Percentiles rank a stretch among this genome's conserved stretches.
phyloP scores from a whole-genome alignment of 1,284 basidiomycete species.

The Exsudoporus floridanus region DNA sequence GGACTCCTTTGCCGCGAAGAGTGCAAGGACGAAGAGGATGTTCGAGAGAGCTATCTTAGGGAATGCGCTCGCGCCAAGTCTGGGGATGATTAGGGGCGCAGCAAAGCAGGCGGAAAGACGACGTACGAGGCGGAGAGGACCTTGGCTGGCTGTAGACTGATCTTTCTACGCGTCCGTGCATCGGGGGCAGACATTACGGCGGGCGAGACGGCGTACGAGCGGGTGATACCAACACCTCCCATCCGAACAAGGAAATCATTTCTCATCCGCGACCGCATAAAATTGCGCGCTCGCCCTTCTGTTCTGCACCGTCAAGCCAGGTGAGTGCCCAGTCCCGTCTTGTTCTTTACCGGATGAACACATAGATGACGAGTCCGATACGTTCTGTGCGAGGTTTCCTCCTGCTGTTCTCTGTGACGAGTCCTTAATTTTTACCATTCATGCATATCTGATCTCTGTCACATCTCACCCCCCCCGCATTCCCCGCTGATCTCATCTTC shows the following conservation, averaged over 20 bases:
- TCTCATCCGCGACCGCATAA: constrained; percentile 21
- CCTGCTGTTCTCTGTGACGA: constrained; percentile 60
- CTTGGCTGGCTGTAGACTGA: constrained; percentile 54
- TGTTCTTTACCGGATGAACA: constrained; percentile 53
- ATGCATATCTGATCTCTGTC: constrained; percentile 74
- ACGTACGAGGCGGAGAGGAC: constrained; percentile 56
- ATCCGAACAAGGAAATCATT: constrained; percentile 20
- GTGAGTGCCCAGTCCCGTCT: constrained; percentile 28
- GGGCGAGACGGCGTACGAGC: constrained; percentile 1
- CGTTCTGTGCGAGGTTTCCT: constrained; percentile 59
- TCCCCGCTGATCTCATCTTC: constrained; percentile 21
- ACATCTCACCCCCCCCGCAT: constrained; percentile 15
- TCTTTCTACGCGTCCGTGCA: constrained; percentile 67
- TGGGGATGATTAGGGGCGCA: constrained; percentile 18
- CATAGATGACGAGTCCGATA: constrained; percentile 90
- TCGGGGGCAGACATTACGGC: constrained; percentile 60
- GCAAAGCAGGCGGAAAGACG: constrained; percentile 17
- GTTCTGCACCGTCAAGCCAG: constrained; percentile 12
- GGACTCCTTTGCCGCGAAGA: constrained; percentile 64
- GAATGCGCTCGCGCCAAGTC: constrained; percentile 50
- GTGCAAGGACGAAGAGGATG: constrained; percentile 57
- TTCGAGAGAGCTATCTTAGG: constrained; percentile 59
- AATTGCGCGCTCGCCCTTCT: not conserved
- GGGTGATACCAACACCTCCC: no score
- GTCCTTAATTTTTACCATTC: constrained; percentile 74